Evolutionary conservation across 2,329 filamentous ascomycete genomes (phyloP), one percentile per base, ranked within the genome.

Genomic region (Talaromyces funiculosus): DNA sequence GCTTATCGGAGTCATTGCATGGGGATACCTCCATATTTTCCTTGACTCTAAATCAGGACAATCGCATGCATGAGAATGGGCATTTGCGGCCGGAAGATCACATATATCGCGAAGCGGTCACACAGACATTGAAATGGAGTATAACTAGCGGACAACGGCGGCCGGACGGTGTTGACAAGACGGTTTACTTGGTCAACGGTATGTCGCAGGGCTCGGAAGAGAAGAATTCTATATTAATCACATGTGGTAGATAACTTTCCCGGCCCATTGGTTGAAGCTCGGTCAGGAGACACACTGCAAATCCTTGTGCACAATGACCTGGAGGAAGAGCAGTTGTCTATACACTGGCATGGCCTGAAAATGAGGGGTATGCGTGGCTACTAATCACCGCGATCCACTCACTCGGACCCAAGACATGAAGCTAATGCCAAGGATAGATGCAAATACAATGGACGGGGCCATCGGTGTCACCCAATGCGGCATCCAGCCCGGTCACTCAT

Each of bases 391-490:
- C 26, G n/a, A 24, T 12, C 18, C 47, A 10, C 7, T 51, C 42
- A 35, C 29, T 18, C n/a, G n/a, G 12, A 29, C 3, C 18, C 16
- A 24, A 20, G 20, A 18, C 3, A n/a, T 38, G 10, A 33, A 14
- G 16, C 4, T 43, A 16, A 26, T 9, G n/a, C 0, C 22, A 16
- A 45, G 6, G 5, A 16, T 31, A 68, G 67, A 54, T 42, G 61
- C 61, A 10, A 68, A 68, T 61, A 53, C 62, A 26, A 70, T 70
- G 68, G 68, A 71, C 57, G 68, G 68, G n/a, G 84, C 86, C 0
- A 73, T 77, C 1, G 80, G 81, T 59, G 84, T 88, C 24, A 84
- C 86, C 0, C 89, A 91, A 70, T 91, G 89, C 65, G 72, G 81
- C 1, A 86, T 91, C 61, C 78, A 80, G 0, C 82, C 88, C 0